These are phyloP conservation scores for Aurantiochytrium sp. DNA, from an alignment of 108 stramenopile species.

Conservation along the genomic window DNA sequence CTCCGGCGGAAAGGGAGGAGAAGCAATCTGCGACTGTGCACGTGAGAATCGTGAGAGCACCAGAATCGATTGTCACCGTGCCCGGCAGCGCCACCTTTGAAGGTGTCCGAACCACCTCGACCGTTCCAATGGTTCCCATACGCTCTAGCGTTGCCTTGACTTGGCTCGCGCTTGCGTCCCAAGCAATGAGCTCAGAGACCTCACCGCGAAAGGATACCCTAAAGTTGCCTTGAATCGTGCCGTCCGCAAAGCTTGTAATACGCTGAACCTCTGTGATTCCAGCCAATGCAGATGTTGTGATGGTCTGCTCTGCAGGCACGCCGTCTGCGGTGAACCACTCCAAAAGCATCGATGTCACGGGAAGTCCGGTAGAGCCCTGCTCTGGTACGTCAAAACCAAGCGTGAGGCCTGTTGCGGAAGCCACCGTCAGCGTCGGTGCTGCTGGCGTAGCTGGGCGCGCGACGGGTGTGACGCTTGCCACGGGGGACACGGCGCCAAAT, in stretches of 20 bases:
- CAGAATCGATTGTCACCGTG: background rate
- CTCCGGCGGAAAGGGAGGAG: background rate
- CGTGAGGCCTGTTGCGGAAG: conserved; percentile 38
- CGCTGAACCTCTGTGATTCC: conserved; percentile 58
- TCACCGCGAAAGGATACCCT: conserved; percentile 56
- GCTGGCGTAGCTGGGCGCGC: conserved; percentile 44
- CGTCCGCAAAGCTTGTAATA: conserved; percentile 50
- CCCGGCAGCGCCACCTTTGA: conserved; percentile 48
- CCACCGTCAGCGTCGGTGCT: conserved; percentile 24
- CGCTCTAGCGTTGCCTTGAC: conserved; percentile 56
- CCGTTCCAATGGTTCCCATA: conserved; percentile 55
- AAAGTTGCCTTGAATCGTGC: conserved; percentile 64
- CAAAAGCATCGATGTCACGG: background rate
- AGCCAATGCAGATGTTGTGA: conserved; percentile 60
- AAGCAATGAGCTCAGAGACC: conserved; percentile 60
- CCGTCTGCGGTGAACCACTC: conserved; percentile 49
- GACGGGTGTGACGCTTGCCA: conserved; percentile 37
- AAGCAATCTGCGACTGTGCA: background rate
- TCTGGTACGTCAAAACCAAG: conserved; percentile 44
- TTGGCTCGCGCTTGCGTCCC: conserved; percentile 60
- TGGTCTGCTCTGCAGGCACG: conserved; percentile 58
- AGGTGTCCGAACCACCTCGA: conserved; percentile 59
- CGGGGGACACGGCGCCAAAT: conserved; percentile 48
- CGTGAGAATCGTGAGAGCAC: background rate
- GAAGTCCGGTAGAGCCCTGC: background rate